Conservation (phyloP, 2,329 filamentous ascomycete genomes). For the Hypoxylon sp. region DNA sequence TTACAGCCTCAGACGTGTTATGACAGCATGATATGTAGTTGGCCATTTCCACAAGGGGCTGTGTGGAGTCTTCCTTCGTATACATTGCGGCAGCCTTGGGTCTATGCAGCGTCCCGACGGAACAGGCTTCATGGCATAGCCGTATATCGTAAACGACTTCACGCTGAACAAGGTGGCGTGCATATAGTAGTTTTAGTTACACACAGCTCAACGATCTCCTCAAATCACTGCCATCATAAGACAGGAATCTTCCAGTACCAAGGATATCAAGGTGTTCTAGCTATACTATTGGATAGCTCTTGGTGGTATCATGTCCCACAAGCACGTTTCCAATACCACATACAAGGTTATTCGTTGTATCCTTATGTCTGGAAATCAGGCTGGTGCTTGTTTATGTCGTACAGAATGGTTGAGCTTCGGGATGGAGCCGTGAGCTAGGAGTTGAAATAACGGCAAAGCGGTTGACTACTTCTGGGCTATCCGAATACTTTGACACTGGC, state of each 20-base stretch:
- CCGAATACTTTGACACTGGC: background rate
- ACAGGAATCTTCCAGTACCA: conserved; percentile 18
- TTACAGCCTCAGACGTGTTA: conserved; percentile 25
- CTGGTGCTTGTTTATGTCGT: conserved; percentile 10
- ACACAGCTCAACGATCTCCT: conserved; percentile 24
- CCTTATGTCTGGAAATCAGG: conserved; percentile 4
- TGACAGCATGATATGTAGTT: conserved; percentile 23
- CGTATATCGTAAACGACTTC: conserved; percentile 20
- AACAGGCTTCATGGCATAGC: conserved; percentile 28
- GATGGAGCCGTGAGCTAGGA: conserved; percentile 5
- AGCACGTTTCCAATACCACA: conserved; percentile 24
- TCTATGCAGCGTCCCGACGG: conserved; percentile 41
- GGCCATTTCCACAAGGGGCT: conserved; percentile 10
- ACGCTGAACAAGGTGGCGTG: conserved; percentile 28
- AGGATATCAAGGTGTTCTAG: conserved; percentile 6
- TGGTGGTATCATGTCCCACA: conserved; percentile 19
- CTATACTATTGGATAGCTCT: conserved; percentile 17
- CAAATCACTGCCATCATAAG: conserved; percentile 25
- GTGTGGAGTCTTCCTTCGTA: conserved; percentile 28
- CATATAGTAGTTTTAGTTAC: conserved; percentile 23
- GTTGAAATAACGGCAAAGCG: conserved; percentile 16
- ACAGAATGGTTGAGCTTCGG: conserved; percentile 10
- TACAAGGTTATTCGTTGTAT: conserved; percentile 29
- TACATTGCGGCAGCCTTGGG: conserved; percentile 28
- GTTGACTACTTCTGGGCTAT: conserved; percentile 14